phyloP scores from a whole-genome alignment of 768 basidiomycete genomes.

The Termitomyces sp. region DNA sequence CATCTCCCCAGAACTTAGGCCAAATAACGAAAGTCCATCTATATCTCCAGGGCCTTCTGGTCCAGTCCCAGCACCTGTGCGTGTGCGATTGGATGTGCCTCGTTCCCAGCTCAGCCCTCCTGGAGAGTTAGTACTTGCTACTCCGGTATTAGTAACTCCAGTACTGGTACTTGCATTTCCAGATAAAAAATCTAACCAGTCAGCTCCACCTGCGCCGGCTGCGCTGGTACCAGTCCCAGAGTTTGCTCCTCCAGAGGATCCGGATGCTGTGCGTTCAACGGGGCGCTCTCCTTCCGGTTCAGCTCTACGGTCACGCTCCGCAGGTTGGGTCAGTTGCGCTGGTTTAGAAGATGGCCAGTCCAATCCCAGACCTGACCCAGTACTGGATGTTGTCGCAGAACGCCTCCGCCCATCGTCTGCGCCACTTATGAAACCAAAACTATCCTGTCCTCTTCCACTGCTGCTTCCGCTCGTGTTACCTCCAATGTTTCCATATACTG shows the following conservation, averaged over 20 bases:
- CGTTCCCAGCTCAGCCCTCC: slow-evolving; percentile 9
- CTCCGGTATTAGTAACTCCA: not conserved
- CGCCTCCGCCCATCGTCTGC: slow-evolving; percentile 4
- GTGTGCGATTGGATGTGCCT: not conserved
- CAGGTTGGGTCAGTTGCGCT: not conserved
- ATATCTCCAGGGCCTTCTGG: not conserved
- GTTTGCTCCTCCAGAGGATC: slow-evolving; percentile 1
- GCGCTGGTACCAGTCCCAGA: not conserved
- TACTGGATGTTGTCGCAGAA: not conserved
- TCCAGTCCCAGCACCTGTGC: not conserved
- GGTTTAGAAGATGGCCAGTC: slow-evolving; percentile 8
- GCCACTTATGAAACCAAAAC: not conserved
- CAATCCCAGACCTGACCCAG: not conserved
- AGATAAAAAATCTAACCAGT: slow-evolving; percentile 10
- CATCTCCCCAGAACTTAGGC: slow-evolving; percentile 3
- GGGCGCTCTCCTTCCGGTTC: not conserved
- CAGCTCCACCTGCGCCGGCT: not conserved
- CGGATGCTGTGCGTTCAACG: slow-evolving; percentile 1
- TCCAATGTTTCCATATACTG: slow-evolving; percentile 2
- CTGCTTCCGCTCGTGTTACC: not conserved
- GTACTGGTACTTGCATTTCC: not conserved
- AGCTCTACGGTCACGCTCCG: slow-evolving; percentile 3
- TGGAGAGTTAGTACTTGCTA: not conserved
- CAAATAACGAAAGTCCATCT: slow-evolving; percentile 4
- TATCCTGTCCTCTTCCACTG: slow-evolving; percentile 1